These are phyloP conservation scores for Saccharomycopsis olivae DNA, from an alignment of 805 yeast species.

Conservation along the genomic window DNA sequence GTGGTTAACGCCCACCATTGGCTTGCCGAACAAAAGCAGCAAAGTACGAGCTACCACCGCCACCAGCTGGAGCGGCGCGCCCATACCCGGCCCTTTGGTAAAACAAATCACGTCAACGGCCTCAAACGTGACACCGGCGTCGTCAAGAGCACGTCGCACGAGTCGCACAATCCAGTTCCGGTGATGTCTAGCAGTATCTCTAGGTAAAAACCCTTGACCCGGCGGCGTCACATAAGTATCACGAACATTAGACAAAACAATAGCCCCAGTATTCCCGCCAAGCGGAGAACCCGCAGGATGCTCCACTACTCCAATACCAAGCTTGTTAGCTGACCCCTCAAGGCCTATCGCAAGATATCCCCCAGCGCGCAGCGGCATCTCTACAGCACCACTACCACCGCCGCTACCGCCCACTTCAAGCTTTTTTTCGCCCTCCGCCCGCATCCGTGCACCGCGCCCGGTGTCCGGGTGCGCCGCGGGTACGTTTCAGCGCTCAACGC, in stretches of 20 bases:
- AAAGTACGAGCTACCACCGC: conserved; percentile 87
- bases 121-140: conserved; percentile 38
- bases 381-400: background rate
- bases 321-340: conserved; percentile 95
- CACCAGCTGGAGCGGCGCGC: conserved; percentile 92
- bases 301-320: conserved; percentile 86
- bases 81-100: conserved; percentile 99
- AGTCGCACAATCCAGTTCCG: conserved; percentile 86
- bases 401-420: background rate
- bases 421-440: background rate
- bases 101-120: conserved; percentile 79
- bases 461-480: too few relatives aligned
- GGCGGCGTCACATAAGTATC: conserved; percentile 96
- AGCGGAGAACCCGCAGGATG: conserved; percentile 47
- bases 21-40: conserved; percentile 68
- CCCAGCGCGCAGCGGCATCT: too few relatives aligned
- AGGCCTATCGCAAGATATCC: conserved; percentile 71
- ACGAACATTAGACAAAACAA: conserved; percentile 78
- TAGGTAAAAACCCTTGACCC: conserved; percentile 94
- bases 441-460: too few relatives aligned
- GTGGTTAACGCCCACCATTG: conserved; percentile 91
- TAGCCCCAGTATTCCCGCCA: conserved; percentile 50
- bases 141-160: conserved; percentile 53
- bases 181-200: conserved; percentile 96
- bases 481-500: too few relatives aligned